A percentile compares a stretch with the other conserved stretches of the same genome.
These are phyloP conservation scores for Fusarium sp. DNA, from an alignment of 2,329 filamentous ascomycete species.

Conservation along the genomic window DNA sequence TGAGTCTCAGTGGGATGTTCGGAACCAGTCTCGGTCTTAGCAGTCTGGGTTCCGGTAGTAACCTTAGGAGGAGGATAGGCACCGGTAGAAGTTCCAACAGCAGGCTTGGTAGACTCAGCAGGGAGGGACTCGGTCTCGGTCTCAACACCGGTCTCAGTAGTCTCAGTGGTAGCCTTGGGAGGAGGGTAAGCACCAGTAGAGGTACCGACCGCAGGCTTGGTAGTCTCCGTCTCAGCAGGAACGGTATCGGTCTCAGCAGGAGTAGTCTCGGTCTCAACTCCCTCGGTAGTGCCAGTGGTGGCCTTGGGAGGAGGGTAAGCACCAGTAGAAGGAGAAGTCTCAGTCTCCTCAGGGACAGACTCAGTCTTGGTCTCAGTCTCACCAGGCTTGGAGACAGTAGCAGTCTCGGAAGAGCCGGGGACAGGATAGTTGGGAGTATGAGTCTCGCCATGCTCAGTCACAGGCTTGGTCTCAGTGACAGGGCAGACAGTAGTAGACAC, in stretches of 20 bases:
- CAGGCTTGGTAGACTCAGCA: neutral
- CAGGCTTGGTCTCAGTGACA: constrained; percentile 27
- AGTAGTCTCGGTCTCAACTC: neutral
- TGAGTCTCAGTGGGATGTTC: constrained; percentile 1
- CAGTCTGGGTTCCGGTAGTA: neutral
- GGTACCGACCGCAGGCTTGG: neutral
- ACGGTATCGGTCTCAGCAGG: neutral
- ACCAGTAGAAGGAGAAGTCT: neutral
- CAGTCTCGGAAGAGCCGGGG: constrained; percentile 9
- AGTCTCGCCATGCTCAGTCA: constrained; percentile 19
- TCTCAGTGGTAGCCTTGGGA: neutral
- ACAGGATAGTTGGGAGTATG: constrained; percentile 10
- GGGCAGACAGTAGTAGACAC: constrained; percentile 42
- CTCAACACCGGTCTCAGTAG: neutral
- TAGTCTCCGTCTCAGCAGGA: neutral
- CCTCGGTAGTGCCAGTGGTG: neutral
- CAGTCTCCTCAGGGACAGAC: neutral
- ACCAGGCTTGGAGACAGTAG: neutral
- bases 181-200: neutral
- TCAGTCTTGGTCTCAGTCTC: constrained; percentile 11
- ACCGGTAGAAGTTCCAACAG: neutral
- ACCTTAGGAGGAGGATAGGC: constrained; percentile 4
- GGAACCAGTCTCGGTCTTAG: constrained; percentile 1
- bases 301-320: constrained; percentile 2
- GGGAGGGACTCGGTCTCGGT: neutral